Base-by-base conservation (phyloP, 371 early-diverging fungal species). In the Mucor velutinosus region DNA sequence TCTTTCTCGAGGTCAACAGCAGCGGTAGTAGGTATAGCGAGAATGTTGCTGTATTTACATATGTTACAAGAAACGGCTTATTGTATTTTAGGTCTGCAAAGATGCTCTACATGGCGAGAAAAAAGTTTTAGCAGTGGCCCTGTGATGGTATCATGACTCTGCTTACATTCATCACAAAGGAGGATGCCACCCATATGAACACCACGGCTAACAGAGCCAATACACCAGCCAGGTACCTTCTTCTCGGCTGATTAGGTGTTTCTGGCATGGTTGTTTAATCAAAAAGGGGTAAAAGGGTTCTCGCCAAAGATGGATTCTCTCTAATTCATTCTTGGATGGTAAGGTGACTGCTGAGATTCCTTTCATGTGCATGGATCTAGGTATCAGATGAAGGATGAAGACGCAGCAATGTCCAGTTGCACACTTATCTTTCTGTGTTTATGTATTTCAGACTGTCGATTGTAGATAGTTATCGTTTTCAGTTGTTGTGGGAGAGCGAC, bases 121-220 rank as follows among this genome's bases (percentile, higher is more conserved):
- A 60, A 29, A 47, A 35, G 25, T 32, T n/a, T n/a, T 27, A 25
- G 21, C 6, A 12, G 11, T 35, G 4, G 14, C 2, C 19, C n/a
- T n/a, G 21, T 10, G 5, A 53, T 21, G 3, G 7, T 7, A 7
- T 6, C 1, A n/a, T 17, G 32, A 23, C 23, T 39, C 69, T 82
- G 23, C 53, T 74, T 86, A 90, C 89, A 75, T 85, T 92, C 80
- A 92, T 89, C 19, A 92, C 82, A 77, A 93, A 94, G n/a, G 92
- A 90, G 57, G 93, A 93, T 3, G 86, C 80, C 7, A 93, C 93
- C 94, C 94, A 94, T 61, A 94, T 90, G 62, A 90, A 73, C 35
- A 93, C 93, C 1, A 94, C 93, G 21, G 83, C 80, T 29, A 92
- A 76, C 41, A 93, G 76, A 12, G 88, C 81, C 4, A 88, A 49